Evolutionary conservation across 1,284 basidiomycete species (phyloP), one percentile per base, ranked within the genome.

Genomic region (Volvariella volvacea): DNA sequence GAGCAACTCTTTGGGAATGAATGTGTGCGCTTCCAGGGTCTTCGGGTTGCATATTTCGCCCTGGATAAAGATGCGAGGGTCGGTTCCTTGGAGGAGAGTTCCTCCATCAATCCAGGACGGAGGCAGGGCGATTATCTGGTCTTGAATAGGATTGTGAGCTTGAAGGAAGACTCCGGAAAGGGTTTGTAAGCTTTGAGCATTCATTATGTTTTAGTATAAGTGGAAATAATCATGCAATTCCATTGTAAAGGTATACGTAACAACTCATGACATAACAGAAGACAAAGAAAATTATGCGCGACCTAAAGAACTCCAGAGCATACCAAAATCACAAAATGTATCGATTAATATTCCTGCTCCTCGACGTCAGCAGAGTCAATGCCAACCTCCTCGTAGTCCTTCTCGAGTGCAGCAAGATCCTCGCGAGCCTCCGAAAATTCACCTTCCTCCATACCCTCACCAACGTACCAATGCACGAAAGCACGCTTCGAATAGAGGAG

Each of bases 391-490:
- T 93, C 90, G 62, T 94, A 95, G 58, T 94, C 92, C 71, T 96
- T 95, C 76, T 97, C 94, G 48, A 97, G 81, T 12, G 94, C 94
- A 32, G 94, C 94, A 48, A 97, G 82, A 66, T 97, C 94, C 71
- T 97, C 94, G 55, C 94, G 88, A 21, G 93, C 94, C 72, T 97
- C 94, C 39, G 90, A 92, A 72, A 97, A 95, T 70, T 98, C 94
- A 63, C 94, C 93, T 73, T 97, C 94, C 67, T 97, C 94, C 94
- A 97, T 98, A 70, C 94, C 94, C 68, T 96, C 93, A 55, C 93
- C 93, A 51, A 92, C 90, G 57, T 94, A 95, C 90, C 91, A 89
- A 72, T 93, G 85, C 39, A 89, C 91, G 62, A 94, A 94, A 48
- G 85, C 92, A 66, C 87, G 88, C 71, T 88, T 94, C 51, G 87